phyloP scores from a whole-genome alignment of 192 early-diverging fungal genomes.

The Coemansia umbellata region DNA sequence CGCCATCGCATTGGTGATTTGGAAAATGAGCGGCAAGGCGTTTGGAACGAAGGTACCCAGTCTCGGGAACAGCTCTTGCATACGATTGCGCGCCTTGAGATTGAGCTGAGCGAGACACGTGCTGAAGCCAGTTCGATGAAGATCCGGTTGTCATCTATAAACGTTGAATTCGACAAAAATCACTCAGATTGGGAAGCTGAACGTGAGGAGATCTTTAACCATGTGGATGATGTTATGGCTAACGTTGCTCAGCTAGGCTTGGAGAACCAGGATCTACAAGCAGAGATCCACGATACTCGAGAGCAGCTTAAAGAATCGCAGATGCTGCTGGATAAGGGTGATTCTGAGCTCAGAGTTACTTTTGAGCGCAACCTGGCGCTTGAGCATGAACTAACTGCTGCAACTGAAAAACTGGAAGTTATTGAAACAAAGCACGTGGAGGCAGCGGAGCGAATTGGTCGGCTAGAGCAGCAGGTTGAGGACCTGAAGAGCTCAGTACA shows the following conservation, averaged over 20 bases:
- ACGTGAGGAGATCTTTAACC: constrained; percentile 7
- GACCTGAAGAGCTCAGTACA: neutral
- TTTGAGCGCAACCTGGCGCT: neutral
- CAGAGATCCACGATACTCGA: constrained; percentile 5
- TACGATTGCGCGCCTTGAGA: constrained; percentile 26
- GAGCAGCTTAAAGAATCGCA: constrained; percentile 5
- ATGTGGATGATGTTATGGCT: constrained; percentile 4
- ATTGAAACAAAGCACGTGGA: neutral
- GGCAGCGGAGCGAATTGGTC: neutral
- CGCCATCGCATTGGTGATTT: constrained; percentile 34
- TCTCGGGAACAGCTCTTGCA: constrained; percentile 30
- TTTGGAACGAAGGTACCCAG: constrained; percentile 37
- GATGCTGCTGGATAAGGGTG: neutral
- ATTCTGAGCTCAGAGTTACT: neutral
- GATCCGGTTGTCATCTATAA: neutral
- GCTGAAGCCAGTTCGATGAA: neutral
- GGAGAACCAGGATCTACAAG: constrained; percentile 23
- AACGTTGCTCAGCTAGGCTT: constrained; percentile 8
- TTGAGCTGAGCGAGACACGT: constrained; percentile 12
- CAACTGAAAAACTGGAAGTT: neutral
- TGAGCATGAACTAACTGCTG: constrained; percentile 1
- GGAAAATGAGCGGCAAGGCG: constrained; percentile 40
- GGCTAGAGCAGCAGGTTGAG: constrained; percentile 2
- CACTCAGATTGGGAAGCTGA: neutral
- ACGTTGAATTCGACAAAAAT: neutral